phyloP scores from a whole-genome alignment of 1,284 basidiomycete species.

The Golubevia pallescens region DNA sequence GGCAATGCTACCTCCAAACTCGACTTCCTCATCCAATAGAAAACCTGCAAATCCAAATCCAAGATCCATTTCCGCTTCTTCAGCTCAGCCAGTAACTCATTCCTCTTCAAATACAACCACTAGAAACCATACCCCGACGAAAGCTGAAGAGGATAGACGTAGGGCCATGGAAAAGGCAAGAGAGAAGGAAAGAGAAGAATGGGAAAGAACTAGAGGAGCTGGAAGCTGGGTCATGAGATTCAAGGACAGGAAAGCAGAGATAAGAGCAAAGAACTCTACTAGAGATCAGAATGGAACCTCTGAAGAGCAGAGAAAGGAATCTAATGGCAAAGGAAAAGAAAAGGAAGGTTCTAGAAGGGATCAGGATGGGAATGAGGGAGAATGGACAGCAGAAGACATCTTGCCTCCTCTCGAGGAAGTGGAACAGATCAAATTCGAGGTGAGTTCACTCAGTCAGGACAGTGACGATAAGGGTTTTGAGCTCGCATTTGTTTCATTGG shows the following conservation, averaged over 20 bases:
- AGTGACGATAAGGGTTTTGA: too few relatives aligned
- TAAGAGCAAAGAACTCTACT: constrained; percentile 10
- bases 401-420: constrained; percentile 15
- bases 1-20: neutral
- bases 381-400: constrained; percentile 14
- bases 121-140: neutral
- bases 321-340: constrained; percentile 11
- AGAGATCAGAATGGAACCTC: constrained; percentile 3
- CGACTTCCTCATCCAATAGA: neutral
- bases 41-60: neutral
- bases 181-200: constrained; percentile 39
- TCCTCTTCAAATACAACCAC: neutral
- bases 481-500: too few relatives aligned
- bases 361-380: neutral
- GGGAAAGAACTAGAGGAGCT: constrained; percentile 53
- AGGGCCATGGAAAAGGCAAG: constrained; percentile 16
- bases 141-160: too few relatives aligned
- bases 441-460: neutral
- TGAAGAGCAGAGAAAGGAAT: constrained; percentile 11
- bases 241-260: constrained; percentile 21
- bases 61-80: neutral
- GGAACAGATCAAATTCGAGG: constrained; percentile 9
- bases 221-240: constrained; percentile 48
- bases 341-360: neutral
- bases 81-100: neutral